phyloP scores from a whole-genome alignment of 2,329 filamentous ascomycete species.

The Fusarium goolgardi region DNA sequence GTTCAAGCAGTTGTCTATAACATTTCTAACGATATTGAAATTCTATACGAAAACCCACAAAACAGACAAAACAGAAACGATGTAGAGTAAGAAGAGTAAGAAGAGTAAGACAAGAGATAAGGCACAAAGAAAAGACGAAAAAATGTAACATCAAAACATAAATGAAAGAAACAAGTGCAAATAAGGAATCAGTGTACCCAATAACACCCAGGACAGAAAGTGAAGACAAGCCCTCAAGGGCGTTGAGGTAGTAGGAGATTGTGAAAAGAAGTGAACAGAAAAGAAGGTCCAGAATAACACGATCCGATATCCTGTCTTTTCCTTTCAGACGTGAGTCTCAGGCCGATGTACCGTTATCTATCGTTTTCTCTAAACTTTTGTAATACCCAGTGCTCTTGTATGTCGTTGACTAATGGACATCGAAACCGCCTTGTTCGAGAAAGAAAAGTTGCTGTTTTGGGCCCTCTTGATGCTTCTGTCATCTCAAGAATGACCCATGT shows the following conservation, averaged over 20 bases:
- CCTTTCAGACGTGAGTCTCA: neutral
- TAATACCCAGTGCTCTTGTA: neutral
- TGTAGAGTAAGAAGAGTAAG: neutral
- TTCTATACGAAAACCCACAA: neutral
- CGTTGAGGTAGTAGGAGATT: too few species aligned
- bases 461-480: neutral
- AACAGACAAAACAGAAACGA: neutral
- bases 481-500: neutral
- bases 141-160: neutral
- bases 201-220: neutral
- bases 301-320: neutral
- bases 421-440: neutral
- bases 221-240: neutral
- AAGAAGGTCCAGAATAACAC: neutral
- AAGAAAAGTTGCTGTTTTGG: neutral
- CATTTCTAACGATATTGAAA: neutral
- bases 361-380: neutral
- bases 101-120: neutral
- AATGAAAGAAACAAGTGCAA: neutral
- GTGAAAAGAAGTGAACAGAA: too few species aligned
- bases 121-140: neutral
- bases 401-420: neutral
- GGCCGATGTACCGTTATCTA: conserved; percentile 12
- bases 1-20: neutral
- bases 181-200: neutral